Evolutionary conservation across 2,329 filamentous ascomycete genomes (phyloP), one percentile per base, ranked within the genome.

Genomic region (Fusarium denticulatum): DNA sequence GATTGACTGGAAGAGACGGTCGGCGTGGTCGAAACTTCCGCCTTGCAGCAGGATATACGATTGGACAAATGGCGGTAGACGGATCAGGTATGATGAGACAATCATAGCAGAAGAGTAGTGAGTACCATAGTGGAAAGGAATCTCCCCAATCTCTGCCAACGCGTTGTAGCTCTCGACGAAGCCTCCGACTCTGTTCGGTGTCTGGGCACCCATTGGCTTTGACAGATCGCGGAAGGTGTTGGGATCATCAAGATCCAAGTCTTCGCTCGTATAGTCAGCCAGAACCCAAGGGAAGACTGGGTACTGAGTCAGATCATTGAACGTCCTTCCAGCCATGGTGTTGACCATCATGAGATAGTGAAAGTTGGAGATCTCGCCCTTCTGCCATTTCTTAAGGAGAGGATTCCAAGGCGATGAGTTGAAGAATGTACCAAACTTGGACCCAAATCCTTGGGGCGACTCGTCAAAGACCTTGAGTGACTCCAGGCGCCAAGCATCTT

Each of bases 91-190:
- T 0, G 95, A 98, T 18, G 95, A 95, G 12, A 99, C 96, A 67
- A 97, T 98, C 96, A 98, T 99, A 13, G 96, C 96, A 5, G 96
- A 98, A 3, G 96, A 98, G 81, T 99, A 99, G 81, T 99, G 97
- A 0, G 97, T 99, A 24, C 96, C 96, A 76, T 98, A 99, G 80
- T 99, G 96, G 80, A 98, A 99, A 1, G 96, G 93, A 2, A 93
- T 92, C 50, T 97, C 95, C 13, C 92, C 94, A 87, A 99, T 97
- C 80, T 98, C 96, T 2, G 92, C 92, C 80, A 99, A 92, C 22
- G 94, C 93, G 74, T 92, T 91, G 81, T 97, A 98, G 36, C 95
- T 90, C 77, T 97, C 93, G 58, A 90, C 88, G 78, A 96, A 97
- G 12, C 95, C 94, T 0, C 89, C 86, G 73, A 97, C 93, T 72